These are phyloP conservation scores for Beauveria varroae DNA, from an alignment of 2,329 filamentous ascomycete species.

Conservation along the genomic window DNA sequence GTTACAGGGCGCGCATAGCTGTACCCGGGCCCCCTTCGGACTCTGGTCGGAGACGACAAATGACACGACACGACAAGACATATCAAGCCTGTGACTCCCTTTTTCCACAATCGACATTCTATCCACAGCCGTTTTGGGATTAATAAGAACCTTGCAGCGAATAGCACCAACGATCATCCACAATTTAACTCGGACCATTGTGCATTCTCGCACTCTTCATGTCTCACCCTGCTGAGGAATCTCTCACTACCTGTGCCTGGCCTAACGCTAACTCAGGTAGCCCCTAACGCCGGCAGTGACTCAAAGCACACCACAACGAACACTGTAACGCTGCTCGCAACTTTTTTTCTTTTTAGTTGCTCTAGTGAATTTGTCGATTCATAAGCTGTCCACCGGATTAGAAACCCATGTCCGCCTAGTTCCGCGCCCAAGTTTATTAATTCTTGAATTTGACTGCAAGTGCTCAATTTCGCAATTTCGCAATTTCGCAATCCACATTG, in stretches of 20 bases:
- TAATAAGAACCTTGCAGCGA: too few species aligned
- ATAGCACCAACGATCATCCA: too few species aligned
- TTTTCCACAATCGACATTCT: neutral
- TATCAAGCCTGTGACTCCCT: neutral
- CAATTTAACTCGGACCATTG: neutral
- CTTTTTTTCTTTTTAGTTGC: neutral
- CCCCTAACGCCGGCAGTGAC: neutral
- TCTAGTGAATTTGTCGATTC: neutral
- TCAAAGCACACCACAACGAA: slow-evolving; percentile 1
- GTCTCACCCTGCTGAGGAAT: neutral
- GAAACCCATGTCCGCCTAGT: slow-evolving; percentile 8
- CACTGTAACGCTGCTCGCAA: neutral
- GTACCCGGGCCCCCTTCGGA: neutral
- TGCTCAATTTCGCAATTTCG: neutral
- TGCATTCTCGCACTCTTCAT: neutral
- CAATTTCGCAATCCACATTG: neutral
- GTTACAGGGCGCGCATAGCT: neutral
- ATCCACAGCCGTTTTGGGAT: too few species aligned
- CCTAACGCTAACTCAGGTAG: neutral
- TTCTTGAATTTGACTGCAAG: neutral
- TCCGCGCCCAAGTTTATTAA: neutral
- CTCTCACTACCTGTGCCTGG: neutral
- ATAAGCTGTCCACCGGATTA: slow-evolving; percentile 1
- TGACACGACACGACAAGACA: neutral
- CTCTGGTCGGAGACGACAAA: neutral